Conservation (phyloP, 129 eudicot genomes). For the Helianthus tuberosus region DNA sequence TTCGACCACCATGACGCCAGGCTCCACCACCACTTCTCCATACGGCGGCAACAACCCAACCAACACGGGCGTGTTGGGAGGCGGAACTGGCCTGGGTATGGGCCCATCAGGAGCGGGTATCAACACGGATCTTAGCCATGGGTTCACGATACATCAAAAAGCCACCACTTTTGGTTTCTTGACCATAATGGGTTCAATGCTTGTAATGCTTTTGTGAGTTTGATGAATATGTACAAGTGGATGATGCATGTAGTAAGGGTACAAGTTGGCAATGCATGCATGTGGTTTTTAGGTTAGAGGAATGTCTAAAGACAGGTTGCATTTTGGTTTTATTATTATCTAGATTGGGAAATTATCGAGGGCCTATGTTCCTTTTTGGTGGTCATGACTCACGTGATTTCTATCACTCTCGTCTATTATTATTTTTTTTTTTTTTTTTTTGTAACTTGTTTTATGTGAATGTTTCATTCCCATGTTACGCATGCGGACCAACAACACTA, state of each 20-base stretch:
- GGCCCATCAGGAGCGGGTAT: constrained; percentile 38
- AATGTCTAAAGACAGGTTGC: constrained; percentile 25
- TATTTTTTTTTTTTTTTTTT: not conserved
- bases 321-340: constrained; percentile 29
- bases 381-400: constrained; percentile 17
- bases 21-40: constrained; percentile 34
- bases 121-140: constrained; percentile 38
- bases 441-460: too few species aligned
- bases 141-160: constrained; percentile 21
- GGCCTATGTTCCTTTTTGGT: constrained; percentile 19
- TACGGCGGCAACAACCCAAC: constrained; percentile 43
- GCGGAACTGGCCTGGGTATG: constrained; percentile 33
- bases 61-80: constrained; percentile 39
- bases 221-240: constrained; percentile 28
- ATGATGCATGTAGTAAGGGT: constrained; percentile 27
- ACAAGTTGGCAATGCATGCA: not conserved
- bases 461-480: too few species aligned
- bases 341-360: constrained; percentile 12
- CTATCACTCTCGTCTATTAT: not conserved
- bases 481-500: too few species aligned
- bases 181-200: not conserved
- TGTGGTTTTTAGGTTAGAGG: constrained; percentile 18
- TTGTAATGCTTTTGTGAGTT: constrained; percentile 35
- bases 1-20: constrained; percentile 38
- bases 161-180: constrained; percentile 17